Evolutionary conservation across 1,139 yeast genomes (phyloP).

Genomic region (Sugiyamaella neomexicana): DNA sequence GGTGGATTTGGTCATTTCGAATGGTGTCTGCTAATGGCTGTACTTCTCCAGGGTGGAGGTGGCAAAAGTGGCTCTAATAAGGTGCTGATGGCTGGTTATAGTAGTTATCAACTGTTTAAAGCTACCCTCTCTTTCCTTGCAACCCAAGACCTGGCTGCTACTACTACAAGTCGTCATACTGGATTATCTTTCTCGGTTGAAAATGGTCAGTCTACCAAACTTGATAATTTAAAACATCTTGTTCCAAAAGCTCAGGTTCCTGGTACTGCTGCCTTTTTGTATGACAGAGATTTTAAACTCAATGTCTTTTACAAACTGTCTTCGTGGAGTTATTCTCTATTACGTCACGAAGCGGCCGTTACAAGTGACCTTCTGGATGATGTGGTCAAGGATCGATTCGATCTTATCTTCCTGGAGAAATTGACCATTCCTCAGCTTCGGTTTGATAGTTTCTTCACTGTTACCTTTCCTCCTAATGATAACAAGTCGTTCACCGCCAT

Average conservation of each 20-base stretch:
- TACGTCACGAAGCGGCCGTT: slow-evolving; percentile 66
- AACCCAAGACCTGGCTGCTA: slow-evolving; percentile 57
- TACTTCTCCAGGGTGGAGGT: slow-evolving; percentile 86
- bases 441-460: slow-evolving; percentile 61
- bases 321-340: slow-evolving; percentile 58
- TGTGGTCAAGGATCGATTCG: slow-evolving; percentile 80
- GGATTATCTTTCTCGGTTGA: slow-evolving; percentile 18
- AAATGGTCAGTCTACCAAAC: slow-evolving; percentile 22
- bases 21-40: slow-evolving; percentile 77
- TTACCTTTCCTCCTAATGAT: slow-evolving; percentile 38
- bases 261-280: slow-evolving; percentile 47
- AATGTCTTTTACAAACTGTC: slow-evolving; percentile 85
- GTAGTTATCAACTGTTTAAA: slow-evolving; percentile 88
- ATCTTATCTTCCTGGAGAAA: slow-evolving; percentile 72
- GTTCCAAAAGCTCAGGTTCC: slow-evolving; percentile 18
- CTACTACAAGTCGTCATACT: slow-evolving; percentile 8
- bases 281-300: slow-evolving; percentile 70
- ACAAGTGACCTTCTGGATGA: slow-evolving; percentile 72
- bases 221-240: slow-evolving; percentile 13
- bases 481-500: slow-evolving; percentile 43
- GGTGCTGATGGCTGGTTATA: slow-evolving; percentile 79
- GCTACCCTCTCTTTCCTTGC: slow-evolving; percentile 83
- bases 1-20: slow-evolving; percentile 95
- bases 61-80: slow-evolving; percentile 47
- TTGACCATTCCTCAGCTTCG: slow-evolving; percentile 56